Percentiles rank a stretch among this genome's conserved stretches.
Conservation (phyloP, 768 basidiomycete species). For the Rhizopogon vinicolor region DNA sequence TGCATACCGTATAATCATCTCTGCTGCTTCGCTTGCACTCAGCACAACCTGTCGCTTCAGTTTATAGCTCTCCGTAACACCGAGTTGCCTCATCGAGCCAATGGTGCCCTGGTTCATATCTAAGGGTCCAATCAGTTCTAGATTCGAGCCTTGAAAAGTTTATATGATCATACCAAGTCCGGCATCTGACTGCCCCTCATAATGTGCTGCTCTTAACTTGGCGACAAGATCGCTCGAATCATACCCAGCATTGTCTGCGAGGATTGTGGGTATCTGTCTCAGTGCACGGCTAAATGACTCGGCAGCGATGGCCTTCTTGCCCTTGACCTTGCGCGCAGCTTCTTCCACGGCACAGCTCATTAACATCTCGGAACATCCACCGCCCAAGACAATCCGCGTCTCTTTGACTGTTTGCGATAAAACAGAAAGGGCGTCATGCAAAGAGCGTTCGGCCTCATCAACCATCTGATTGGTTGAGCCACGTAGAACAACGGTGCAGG, state of each 20-base stretch:
- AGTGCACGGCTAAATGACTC: slow-evolving; percentile 89
- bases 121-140: slow-evolving; percentile 23
- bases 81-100: slow-evolving; percentile 83
- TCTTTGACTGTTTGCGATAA: slow-evolving; percentile 98
- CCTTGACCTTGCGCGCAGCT: slow-evolving; percentile 74
- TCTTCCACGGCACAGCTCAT: slow-evolving; percentile 96
- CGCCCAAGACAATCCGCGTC: slow-evolving; percentile 90
- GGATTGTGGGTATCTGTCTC: slow-evolving; percentile 91
- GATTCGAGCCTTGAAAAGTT: not conserved
- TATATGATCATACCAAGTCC: slow-evolving; percentile 67
- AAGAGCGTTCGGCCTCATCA: slow-evolving; percentile 95
- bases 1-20: slow-evolving; percentile 93
- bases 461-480: slow-evolving; percentile 99
- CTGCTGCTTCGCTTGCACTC: slow-evolving; percentile 93
- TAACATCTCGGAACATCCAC: slow-evolving; percentile 97
- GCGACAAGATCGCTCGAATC: slow-evolving; percentile 96
- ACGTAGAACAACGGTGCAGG: slow-evolving; percentile 95
- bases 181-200: slow-evolving; percentile 80
- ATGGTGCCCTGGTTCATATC: slow-evolving; percentile 88
- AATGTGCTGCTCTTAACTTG: slow-evolving; percentile 87
- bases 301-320: slow-evolving; percentile 94
- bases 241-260: slow-evolving; percentile 97
- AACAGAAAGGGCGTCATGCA: slow-evolving; percentile 97
- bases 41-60: slow-evolving; percentile 92
- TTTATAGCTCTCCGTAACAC: slow-evolving; percentile 96